Conservation (phyloP, 148 eudicot genomes). For the Silene conica region DNA sequence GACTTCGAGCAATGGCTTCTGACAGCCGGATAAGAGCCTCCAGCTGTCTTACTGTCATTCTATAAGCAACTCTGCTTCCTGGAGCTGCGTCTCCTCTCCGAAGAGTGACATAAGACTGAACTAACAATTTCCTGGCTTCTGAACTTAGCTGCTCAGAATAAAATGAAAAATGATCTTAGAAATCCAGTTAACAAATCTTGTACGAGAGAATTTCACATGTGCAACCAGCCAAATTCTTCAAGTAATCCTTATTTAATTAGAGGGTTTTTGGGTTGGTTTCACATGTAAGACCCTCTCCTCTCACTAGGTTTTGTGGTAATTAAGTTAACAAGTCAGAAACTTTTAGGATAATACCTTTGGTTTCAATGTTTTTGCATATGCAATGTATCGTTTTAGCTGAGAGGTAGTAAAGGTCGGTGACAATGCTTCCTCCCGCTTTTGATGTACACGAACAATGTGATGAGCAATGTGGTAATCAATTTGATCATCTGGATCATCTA, state of each 20-base stretch:
- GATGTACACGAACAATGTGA: conserved; percentile 94
- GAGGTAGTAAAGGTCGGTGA: conserved; percentile 84
- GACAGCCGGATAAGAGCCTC: conserved; percentile 94
- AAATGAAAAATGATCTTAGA: conserved; percentile 1
- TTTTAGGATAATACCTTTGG: conserved; percentile 55
- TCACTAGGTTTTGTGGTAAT: not conserved
- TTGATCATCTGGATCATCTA: conserved; percentile 97
- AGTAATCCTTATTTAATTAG: not conserved
- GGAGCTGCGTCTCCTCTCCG: conserved; percentile 92
- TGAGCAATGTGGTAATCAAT: conserved; percentile 92
- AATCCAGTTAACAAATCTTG: not conserved
- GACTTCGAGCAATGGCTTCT: conserved; percentile 85
- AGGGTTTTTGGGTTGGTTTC: not conserved
- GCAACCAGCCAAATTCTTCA: not conserved
- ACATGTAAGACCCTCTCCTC: not conserved
- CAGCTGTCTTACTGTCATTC: conserved; percentile 97
- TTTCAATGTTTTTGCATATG: conserved; percentile 76
- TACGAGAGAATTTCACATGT: not conserved
- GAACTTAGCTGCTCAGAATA: conserved; percentile 50
- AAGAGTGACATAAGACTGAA: conserved; percentile 82
- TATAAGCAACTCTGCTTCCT: conserved; percentile 92
- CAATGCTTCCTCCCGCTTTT: conserved; percentile 85
- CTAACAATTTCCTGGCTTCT: conserved; percentile 80
- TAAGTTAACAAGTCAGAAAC: conserved; percentile 1
- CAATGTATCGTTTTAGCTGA: conserved; percentile 83